Conservation (phyloP, 2,329 filamentous ascomycete species). For the Fusarium bactridioides region DNA sequence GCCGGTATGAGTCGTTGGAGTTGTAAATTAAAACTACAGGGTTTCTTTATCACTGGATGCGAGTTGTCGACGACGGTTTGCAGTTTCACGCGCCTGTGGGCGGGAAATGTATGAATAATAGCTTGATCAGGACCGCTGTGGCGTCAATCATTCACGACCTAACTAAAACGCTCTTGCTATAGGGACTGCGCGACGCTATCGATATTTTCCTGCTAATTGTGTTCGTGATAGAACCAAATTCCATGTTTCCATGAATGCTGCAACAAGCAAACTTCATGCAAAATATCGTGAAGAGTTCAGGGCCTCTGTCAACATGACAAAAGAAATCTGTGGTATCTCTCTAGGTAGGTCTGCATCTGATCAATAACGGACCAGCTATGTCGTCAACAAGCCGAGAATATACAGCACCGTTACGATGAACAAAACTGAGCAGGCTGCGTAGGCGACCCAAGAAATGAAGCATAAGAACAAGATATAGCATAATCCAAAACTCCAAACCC, state of each 20-base stretch:
- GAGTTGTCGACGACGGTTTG: constrained; percentile 11
- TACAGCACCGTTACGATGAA: constrained; percentile 22
- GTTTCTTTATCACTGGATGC: constrained; percentile 2
- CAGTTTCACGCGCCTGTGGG: constrained; percentile 14
- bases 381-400: background rate
- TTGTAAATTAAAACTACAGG: constrained; percentile 19
- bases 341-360: constrained; percentile 15
- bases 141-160: background rate
- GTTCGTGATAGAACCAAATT: background rate
- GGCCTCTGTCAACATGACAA: constrained; percentile 8
- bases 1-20: background rate
- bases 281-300: background rate
- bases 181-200: background rate
- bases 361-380: background rate
- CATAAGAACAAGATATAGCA: constrained; percentile 10
- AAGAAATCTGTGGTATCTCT: constrained; percentile 30
- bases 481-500: constrained; percentile 39
- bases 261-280: background rate
- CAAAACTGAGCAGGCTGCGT: constrained; percentile 21
- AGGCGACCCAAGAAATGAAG: constrained; percentile 15
- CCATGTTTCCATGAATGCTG: constrained; percentile 9
- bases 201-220: background rate
- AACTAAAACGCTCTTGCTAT: background rate
- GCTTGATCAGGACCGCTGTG: background rate
- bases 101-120: constrained; percentile 20